Conservation (phyloP, 176 grass and related monocot genomes). For the Oryza rufipogon region DNA sequence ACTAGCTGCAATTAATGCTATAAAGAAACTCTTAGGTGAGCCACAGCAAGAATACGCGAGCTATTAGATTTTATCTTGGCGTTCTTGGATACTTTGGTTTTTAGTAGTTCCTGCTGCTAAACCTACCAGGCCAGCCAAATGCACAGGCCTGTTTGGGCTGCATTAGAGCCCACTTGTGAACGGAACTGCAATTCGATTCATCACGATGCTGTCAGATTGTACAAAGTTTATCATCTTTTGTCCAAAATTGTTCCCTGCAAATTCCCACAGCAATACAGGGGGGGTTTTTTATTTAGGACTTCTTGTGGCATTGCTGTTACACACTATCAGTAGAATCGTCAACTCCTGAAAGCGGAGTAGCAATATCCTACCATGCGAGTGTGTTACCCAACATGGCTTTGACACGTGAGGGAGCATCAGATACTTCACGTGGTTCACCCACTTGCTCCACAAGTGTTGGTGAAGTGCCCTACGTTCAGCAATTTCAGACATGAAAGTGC, state of each 20-base stretch:
- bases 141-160: too few relatives aligned
- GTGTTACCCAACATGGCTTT: background rate
- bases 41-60: background rate
- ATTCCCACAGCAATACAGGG: too few relatives aligned
- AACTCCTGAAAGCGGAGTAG: background rate
- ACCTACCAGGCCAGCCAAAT: too few relatives aligned
- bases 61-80: background rate
- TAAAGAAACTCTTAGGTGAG: background rate
- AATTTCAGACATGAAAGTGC: background rate
- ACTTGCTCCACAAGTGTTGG: background rate
- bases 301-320: background rate
- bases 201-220: too few relatives aligned
- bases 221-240: too few relatives aligned
- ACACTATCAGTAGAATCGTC: background rate
- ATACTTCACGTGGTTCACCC: slow-evolving; percentile 1
- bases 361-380: background rate
- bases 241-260: too few relatives aligned
- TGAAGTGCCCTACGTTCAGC: background rate
- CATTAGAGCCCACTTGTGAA: too few relatives aligned
- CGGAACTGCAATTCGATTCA: too few relatives aligned
- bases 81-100: background rate
- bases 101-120: background rate
- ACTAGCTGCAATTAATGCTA: background rate
- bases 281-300: background rate
- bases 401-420: background rate